phyloP scores from a whole-genome alignment of 2,329 filamentous ascomycete genomes.

The Achaetomium macrosporum region DNA sequence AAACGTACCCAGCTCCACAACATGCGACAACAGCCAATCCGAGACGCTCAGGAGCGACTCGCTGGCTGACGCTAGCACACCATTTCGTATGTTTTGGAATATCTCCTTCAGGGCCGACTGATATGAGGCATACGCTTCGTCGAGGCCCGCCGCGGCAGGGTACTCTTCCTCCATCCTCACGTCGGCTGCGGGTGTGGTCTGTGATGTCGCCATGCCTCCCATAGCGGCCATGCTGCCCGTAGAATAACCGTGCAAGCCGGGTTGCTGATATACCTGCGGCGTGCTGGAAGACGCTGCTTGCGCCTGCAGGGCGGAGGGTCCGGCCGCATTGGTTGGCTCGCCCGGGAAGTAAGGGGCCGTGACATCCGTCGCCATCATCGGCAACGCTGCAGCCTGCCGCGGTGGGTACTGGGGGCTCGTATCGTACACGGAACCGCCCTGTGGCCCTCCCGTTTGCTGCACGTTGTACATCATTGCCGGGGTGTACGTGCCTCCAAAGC shows the following conservation, averaged over 20 bases:
- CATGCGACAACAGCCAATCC: conserved; percentile 51
- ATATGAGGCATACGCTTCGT: conserved; percentile 64
- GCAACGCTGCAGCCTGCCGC: conserved; percentile 70
- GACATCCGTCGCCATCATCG: conserved; percentile 63
- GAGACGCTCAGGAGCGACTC: conserved; percentile 49
- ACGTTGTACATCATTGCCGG: conserved; percentile 75
- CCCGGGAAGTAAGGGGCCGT: conserved; percentile 69
- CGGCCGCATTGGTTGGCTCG: conserved; percentile 57
- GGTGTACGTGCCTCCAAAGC: conserved; percentile 51
- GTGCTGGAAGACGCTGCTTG: conserved; percentile 43
- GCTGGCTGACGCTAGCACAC: conserved; percentile 44
- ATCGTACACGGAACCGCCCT: conserved; percentile 64
- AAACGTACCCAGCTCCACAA: conserved; percentile 49
- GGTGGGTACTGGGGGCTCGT: conserved; percentile 67
- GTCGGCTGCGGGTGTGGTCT: conserved; percentile 36
- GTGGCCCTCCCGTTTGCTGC: conserved; percentile 50
- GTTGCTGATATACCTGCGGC: conserved; percentile 61
- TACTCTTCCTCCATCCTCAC: conserved; percentile 54
- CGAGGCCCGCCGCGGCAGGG: conserved; percentile 48
- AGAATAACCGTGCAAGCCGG: conserved; percentile 47
- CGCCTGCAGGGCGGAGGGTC: conserved; percentile 48
- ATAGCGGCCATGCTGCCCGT: conserved; percentile 40
- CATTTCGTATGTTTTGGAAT: conserved; percentile 62
- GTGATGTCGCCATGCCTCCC: conserved; percentile 37
- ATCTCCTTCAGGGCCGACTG: conserved; percentile 58